Evolutionary conservation across 2,329 filamentous ascomycete species (phyloP).

Genomic region (Penicillium griseofulvum): DNA sequence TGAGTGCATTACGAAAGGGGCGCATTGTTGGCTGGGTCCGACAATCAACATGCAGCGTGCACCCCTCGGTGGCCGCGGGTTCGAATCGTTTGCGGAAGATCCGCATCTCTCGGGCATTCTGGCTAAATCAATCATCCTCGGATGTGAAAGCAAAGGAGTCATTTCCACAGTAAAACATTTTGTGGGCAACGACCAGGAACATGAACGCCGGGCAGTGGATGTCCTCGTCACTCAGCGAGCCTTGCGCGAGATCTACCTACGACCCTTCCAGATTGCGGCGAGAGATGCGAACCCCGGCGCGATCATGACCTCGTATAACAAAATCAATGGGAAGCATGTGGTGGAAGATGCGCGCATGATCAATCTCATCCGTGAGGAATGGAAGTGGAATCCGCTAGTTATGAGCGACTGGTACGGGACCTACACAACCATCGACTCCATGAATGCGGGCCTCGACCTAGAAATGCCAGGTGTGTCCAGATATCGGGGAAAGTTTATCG

Average conservation of each 20-base stretch:
- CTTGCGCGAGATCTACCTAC: slow-evolving; percentile 57
- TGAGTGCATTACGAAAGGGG: slow-evolving; percentile 61
- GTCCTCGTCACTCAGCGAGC: slow-evolving; percentile 45
- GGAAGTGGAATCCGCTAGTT: slow-evolving; percentile 34
- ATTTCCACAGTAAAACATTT: slow-evolving; percentile 69
- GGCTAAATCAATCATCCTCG: slow-evolving; percentile 50
- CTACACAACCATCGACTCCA: slow-evolving; percentile 18
- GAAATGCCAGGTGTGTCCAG: slow-evolving; percentile 27
- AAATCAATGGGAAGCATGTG: slow-evolving; percentile 47
- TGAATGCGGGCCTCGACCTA: slow-evolving; percentile 27
- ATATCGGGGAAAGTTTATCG: slow-evolving; percentile 36
- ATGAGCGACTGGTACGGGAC: slow-evolving; percentile 35
- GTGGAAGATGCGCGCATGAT: slow-evolving; percentile 28
- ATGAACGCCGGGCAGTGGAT: slow-evolving; percentile 32
- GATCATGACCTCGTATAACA: slow-evolving; percentile 56
- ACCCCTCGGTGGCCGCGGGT: slow-evolving; percentile 38
- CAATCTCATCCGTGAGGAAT: slow-evolving; percentile 34
- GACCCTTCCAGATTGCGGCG: slow-evolving; percentile 58
- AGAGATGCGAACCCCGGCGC: slow-evolving; percentile 51
- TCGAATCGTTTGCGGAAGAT: slow-evolving; percentile 30
- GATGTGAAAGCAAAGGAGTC: slow-evolving; percentile 66
- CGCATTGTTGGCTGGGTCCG: slow-evolving; percentile 59
- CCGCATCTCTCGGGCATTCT: slow-evolving; percentile 23
- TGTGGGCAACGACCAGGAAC: slow-evolving; percentile 36
- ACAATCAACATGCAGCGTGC: slow-evolving; percentile 64